These are phyloP conservation scores for Blastobotrys raffinosifermentans DNA, from an alignment of 1,139 yeast genomes.

Conservation along the genomic window DNA sequence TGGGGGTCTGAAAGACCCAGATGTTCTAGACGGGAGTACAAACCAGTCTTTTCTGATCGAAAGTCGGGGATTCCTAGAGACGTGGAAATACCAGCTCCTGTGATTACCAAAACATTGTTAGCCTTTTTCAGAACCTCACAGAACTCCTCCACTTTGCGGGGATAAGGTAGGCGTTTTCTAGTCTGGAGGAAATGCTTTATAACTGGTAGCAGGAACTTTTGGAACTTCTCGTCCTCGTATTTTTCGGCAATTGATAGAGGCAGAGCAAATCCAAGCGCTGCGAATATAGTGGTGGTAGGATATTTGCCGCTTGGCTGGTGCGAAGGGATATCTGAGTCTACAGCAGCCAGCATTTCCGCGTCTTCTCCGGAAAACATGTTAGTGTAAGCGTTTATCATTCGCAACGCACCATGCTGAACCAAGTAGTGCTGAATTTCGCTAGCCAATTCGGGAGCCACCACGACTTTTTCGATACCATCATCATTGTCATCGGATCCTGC, in stretches of 20 bases:
- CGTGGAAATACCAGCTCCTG: conserved; percentile 97
- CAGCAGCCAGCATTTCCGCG: too few relatives aligned
- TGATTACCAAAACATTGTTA: conserved; percentile 64
- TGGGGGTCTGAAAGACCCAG: conserved; percentile 86
- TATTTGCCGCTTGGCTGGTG: too few relatives aligned
- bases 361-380: too few relatives aligned
- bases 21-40: conserved; percentile 64
- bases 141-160: conserved; percentile 54
- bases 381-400: background rate
- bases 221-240: conserved; percentile 20
- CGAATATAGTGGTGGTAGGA: conserved; percentile 12
- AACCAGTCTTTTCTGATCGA: conserved; percentile 73
- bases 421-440: background rate
- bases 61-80: conserved; percentile 93
- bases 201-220: conserved; percentile 29
- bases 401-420: background rate
- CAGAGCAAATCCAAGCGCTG: conserved; percentile 21
- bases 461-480: background rate
- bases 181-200: conserved; percentile 26
- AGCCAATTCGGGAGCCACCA: background rate
- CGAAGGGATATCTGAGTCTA: too few relatives aligned
- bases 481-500: background rate
- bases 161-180: conserved; percentile 26
- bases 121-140: conserved; percentile 49
- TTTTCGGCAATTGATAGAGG: conserved; percentile 8